Conservation (phyloP, 2,329 filamentous ascomycete species). For the Penicillium sp. region DNA sequence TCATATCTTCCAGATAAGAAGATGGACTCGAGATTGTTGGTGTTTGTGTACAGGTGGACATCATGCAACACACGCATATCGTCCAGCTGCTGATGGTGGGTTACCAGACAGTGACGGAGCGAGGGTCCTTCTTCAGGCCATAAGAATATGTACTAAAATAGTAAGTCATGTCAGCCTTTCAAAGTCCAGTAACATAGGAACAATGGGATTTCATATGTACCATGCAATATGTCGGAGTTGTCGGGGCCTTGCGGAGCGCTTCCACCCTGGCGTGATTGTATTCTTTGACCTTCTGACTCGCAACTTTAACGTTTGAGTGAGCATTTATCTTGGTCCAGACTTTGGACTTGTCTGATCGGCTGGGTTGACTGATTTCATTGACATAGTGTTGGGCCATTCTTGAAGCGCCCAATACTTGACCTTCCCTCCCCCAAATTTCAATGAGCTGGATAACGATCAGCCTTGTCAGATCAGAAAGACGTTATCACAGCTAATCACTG, state of each 20-base stretch:
- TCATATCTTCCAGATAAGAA: constrained; percentile 33
- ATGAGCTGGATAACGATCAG: background rate
- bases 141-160: constrained; percentile 10
- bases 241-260: background rate
- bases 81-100: constrained; percentile 48
- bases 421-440: constrained; percentile 4
- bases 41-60: constrained; percentile 45
- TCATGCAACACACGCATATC: constrained; percentile 42
- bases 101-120: constrained; percentile 44
- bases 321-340: background rate
- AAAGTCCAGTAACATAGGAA: background rate
- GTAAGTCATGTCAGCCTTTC: background rate
- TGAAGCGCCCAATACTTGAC: background rate
- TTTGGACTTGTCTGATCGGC: background rate
- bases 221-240: background rate
- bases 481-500: background rate
- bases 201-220: background rate
- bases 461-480: background rate
- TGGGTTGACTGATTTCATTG: background rate
- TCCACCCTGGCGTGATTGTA: background rate
- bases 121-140: constrained; percentile 50
- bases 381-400: background rate
- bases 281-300: background rate
- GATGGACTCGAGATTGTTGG: constrained; percentile 29
- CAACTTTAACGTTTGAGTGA: background rate